Conservation (phyloP, 2,329 filamentous ascomycete species). For the Xylariaceae sp. region DNA sequence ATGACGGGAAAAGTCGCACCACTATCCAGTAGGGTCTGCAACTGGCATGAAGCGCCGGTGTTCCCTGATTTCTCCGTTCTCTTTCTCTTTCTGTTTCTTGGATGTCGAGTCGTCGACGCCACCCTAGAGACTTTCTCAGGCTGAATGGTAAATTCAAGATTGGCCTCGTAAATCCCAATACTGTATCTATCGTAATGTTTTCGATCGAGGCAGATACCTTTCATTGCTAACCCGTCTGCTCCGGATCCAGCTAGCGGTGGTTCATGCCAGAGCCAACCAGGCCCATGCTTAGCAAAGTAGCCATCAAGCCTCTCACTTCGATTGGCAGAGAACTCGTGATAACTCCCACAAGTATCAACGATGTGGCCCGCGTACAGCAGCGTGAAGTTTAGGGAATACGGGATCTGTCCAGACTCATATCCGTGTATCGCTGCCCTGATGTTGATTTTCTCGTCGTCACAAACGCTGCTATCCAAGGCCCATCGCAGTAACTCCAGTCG, state of each 20-base stretch:
- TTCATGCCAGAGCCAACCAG: constrained; percentile 44
- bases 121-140: constrained; percentile 5
- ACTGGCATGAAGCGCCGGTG: constrained; percentile 24
- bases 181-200: constrained; percentile 11
- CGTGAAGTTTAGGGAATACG: constrained; percentile 37
- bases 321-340: constrained; percentile 36
- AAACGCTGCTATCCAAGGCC: constrained; percentile 32
- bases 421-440: constrained; percentile 39
- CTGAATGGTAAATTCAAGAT: constrained; percentile 9
- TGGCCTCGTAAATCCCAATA: constrained; percentile 26
- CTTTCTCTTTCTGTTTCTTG: background rate
- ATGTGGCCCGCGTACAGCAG: constrained; percentile 40
- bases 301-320: constrained; percentile 36
- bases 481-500: constrained; percentile 33
- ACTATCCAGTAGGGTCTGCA: constrained; percentile 38
- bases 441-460: constrained; percentile 36
- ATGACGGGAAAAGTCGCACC: constrained; percentile 41
- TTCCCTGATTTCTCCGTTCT: constrained; percentile 9
- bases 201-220: constrained; percentile 29
- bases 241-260: constrained; percentile 34
- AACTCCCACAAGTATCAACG: constrained; percentile 37
- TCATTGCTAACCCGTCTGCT: constrained; percentile 28
- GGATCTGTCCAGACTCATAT: constrained; percentile 38
- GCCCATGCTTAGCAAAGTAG: constrained; percentile 35
- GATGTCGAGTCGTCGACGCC: too few relatives aligned